Conservation (phyloP, 1,139 yeast species). For the Pichia sp. region DNA sequence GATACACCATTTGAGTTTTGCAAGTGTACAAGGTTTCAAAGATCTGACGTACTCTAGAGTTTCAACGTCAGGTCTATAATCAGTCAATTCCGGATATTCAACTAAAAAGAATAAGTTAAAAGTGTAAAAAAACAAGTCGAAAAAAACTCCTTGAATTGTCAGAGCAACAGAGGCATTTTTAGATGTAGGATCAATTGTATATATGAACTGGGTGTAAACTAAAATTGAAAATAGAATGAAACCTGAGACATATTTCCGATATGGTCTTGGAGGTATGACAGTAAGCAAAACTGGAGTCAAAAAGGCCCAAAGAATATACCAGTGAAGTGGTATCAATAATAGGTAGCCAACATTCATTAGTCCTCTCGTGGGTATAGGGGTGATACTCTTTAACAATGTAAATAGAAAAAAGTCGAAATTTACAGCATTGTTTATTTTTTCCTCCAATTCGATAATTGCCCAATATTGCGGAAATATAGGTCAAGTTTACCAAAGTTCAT, state of each 20-base stretch:
- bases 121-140: slow-evolving; percentile 11
- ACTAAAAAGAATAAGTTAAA: slow-evolving; percentile 9
- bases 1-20: slow-evolving; percentile 12
- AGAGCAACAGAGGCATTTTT: slow-evolving; percentile 5
- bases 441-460: too few species aligned
- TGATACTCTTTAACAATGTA: too few species aligned
- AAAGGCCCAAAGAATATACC: slow-evolving; percentile 9
- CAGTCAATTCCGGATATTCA: slow-evolving; percentile 15
- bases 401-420: too few species aligned
- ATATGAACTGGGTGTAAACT: slow-evolving; percentile 6
- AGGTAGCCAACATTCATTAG: not conserved
- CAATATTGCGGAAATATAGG: too few species aligned
- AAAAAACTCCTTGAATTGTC: slow-evolving; percentile 11
- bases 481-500: too few species aligned
- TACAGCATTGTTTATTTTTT: too few species aligned
- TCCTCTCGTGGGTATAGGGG: too few species aligned
- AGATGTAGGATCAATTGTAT: slow-evolving; percentile 1
- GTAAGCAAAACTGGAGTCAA: slow-evolving; percentile 7
- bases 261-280: slow-evolving; percentile 12
- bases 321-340: slow-evolving; percentile 2
- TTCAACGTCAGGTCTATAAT: slow-evolving; percentile 10
- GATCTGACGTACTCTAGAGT: slow-evolving; percentile 8
- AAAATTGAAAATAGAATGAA: slow-evolving; percentile 8
- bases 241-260: slow-evolving; percentile 10
- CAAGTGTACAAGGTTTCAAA: slow-evolving; percentile 3